phyloP scores from a whole-genome alignment of 164 flowering plant species.

The Sextonia rubra region DNA sequence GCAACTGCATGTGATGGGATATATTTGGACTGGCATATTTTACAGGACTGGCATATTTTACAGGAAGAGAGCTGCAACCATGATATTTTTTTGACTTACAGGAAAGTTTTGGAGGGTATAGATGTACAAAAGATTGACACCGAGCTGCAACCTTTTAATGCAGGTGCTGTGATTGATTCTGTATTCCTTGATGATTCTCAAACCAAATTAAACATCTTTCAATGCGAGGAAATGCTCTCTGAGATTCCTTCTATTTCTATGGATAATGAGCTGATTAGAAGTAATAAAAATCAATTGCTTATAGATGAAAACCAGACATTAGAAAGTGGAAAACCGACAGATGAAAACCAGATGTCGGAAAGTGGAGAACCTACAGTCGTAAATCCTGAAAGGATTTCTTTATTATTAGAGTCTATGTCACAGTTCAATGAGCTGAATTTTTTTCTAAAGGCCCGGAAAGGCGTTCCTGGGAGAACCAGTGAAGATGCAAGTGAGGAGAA shows the following conservation, averaged over 20 bases:
- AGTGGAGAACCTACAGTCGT: constrained; percentile 16
- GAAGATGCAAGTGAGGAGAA: constrained; percentile 19
- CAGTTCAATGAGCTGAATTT: constrained; percentile 59
- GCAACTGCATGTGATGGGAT: constrained; percentile 73
- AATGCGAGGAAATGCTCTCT: constrained; percentile 28
- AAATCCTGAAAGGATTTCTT: constrained; percentile 28
- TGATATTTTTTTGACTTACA: constrained; percentile 22
- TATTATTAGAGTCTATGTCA: constrained; percentile 42
- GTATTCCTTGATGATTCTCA: constrained; percentile 33
- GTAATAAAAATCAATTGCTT: constrained; percentile 17
- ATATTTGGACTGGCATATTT: constrained; percentile 82
- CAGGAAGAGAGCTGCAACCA: constrained; percentile 44
- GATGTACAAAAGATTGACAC: constrained; percentile 23
- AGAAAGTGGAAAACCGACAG: constrained; percentile 18
- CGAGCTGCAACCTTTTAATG: constrained; percentile 20
- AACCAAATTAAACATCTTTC: constrained; percentile 19
- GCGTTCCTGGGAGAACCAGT: constrained; percentile 20
- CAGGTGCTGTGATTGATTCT: constrained; percentile 29
- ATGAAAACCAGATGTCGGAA: constrained; percentile 20
- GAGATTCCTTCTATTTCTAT: constrained; percentile 19
- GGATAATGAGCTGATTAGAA: constrained; percentile 11
- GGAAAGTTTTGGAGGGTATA: constrained; percentile 33
- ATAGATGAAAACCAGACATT: constrained; percentile 24
- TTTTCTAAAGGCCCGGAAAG: constrained; percentile 58
- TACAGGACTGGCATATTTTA: constrained; percentile 73